phyloP scores from a whole-genome alignment of 495 filamentous ascomycete species.

The Cryomyces minteri region DNA sequence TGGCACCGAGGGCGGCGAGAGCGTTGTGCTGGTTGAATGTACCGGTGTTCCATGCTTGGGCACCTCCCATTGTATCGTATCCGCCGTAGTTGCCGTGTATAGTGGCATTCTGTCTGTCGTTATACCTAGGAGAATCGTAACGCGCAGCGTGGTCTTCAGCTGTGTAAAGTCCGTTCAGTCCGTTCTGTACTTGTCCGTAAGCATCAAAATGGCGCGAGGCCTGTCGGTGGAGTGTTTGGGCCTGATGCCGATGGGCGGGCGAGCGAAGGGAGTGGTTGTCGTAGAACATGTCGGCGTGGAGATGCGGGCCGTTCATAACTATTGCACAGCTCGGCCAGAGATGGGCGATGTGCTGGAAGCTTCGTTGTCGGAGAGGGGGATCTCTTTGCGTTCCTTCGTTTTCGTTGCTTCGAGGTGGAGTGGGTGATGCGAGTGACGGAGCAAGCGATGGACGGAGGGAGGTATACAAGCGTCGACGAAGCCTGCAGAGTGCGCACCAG shows the following conservation, averaged over 20 bases:
- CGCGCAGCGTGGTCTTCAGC: conserved; percentile 40
- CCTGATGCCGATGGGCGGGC: conserved; percentile 8
- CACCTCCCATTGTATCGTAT: conserved; percentile 37
- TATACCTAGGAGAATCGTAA: conserved; percentile 38
- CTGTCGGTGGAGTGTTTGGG: conserved; percentile 10
- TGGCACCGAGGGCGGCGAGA: conserved; percentile 33
- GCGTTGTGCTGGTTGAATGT: conserved; percentile 25
- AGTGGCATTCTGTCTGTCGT: conserved; percentile 36
- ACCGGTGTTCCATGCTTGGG: conserved; percentile 49
- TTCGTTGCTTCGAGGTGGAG: no score
- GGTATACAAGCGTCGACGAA: no score
- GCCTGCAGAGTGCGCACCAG: no score
- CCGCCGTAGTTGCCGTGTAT: conserved; percentile 31
- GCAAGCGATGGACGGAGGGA: no score
- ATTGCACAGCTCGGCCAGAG: no score
- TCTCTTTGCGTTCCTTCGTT: no score
- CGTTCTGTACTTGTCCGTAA: conserved; percentile 40
- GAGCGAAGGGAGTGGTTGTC: conserved; percentile 9
- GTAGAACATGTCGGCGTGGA: not conserved
- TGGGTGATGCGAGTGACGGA: no score
- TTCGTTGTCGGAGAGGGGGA: no score
- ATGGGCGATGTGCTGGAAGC: no score
- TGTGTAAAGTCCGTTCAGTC: conserved; percentile 38
- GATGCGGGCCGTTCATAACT: no score
- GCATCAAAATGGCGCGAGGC: conserved; percentile 17